A percentile compares a stretch with the other conserved stretches of the same genome.
Conservation (phyloP, 2,329 filamentous ascomycete genomes). For the Claviceps quebecensis region DNA sequence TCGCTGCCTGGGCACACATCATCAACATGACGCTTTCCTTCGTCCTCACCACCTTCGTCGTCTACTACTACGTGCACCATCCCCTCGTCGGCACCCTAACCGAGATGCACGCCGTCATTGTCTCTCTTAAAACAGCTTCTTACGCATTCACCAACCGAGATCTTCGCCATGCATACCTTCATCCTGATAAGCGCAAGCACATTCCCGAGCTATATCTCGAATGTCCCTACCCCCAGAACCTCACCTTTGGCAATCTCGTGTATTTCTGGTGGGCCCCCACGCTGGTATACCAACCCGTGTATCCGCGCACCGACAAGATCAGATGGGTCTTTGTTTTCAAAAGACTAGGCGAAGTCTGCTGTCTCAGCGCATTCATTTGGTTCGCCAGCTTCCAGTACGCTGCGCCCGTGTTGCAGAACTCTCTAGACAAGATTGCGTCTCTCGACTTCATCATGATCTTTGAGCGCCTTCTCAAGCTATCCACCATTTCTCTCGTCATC, state of each 20-base stretch:
- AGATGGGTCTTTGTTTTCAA: slow-evolving; percentile 83
- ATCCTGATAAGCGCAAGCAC: slow-evolving; percentile 53
- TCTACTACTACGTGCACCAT: slow-evolving; percentile 86
- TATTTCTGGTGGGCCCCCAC: slow-evolving; percentile 99
- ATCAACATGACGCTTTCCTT: slow-evolving; percentile 75
- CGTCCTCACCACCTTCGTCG: slow-evolving; percentile 64
- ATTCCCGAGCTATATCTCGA: slow-evolving; percentile 69
- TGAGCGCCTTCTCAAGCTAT: slow-evolving; percentile 86
- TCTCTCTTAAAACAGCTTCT: slow-evolving; percentile 91
- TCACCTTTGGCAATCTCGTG: slow-evolving; percentile 72
- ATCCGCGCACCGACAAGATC: slow-evolving; percentile 69
- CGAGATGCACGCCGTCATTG: slow-evolving; percentile 83
- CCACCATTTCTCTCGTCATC: slow-evolving; percentile 86
- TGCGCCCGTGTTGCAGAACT: slow-evolving; percentile 77
- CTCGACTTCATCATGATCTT: slow-evolving; percentile 70
- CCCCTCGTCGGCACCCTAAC: slow-evolving; percentile 84
- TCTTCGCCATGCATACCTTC: slow-evolving; percentile 77
- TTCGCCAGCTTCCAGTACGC: slow-evolving; percentile 90
- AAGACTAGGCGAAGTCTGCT: slow-evolving; percentile 62
- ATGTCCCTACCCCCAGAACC: slow-evolving; percentile 82
- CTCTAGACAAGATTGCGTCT: slow-evolving; percentile 70
- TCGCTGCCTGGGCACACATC: slow-evolving; percentile 67
- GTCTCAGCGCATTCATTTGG: slow-evolving; percentile 84
- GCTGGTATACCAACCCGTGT: slow-evolving; percentile 90
- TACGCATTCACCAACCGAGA: slow-evolving; percentile 97